Evolutionary conservation across 495 filamentous ascomycete genomes (phyloP), one percentile per base, ranked within the genome.

Genomic region (Mycothermus thermophilus): DNA sequence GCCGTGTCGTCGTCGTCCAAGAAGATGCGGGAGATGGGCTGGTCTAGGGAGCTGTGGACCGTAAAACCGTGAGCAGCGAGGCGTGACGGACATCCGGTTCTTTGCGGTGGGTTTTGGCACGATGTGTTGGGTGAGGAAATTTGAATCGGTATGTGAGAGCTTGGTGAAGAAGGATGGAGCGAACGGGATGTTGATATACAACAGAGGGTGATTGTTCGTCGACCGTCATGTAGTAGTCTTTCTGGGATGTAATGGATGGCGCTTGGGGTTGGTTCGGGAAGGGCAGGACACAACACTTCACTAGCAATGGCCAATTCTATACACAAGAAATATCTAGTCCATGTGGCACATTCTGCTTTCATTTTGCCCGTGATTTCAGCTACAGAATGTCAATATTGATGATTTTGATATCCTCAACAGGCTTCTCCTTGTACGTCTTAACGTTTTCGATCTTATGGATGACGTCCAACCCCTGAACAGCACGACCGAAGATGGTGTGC

Each of bases 321-420:
- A n/a, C n/a, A n/a, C n/a, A n/a, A n/a, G n/a, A n/a, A n/a, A n/a
- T n/a, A n/a, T n/a, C n/a, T n/a, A n/a, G n/a, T n/a, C n/a, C n/a
- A n/a, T n/a, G n/a, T n/a, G n/a, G n/a, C n/a, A n/a, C n/a, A n/a
- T n/a, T n/a, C n/a, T n/a, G n/a, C n/a, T n/a, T n/a, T n/a, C n/a
- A n/a, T n/a, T n/a, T n/a, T n/a, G n/a, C n/a, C n/a, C n/a, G n/a
- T n/a, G n/a, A n/a, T n/a, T n/a, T n/a, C n/a, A n/a, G n/a, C n/a
- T n/a, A n/a, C 6, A 25, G 22, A 19, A 55, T 46, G 17, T 80
- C 74, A 42, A 99, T 90, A 55, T 80, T 95, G 19, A 99, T 72
- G 52, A 99, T 90, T 66, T 93, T 95, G 43, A 99, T 82, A 62
- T 96, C 88, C 43, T 93, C 85, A 57, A 88, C 81, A 11, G 92